These are phyloP conservation scores for Calonectria honghensis DNA, from an alignment of 2,329 filamentous ascomycete genomes.

Conservation along the genomic window DNA sequence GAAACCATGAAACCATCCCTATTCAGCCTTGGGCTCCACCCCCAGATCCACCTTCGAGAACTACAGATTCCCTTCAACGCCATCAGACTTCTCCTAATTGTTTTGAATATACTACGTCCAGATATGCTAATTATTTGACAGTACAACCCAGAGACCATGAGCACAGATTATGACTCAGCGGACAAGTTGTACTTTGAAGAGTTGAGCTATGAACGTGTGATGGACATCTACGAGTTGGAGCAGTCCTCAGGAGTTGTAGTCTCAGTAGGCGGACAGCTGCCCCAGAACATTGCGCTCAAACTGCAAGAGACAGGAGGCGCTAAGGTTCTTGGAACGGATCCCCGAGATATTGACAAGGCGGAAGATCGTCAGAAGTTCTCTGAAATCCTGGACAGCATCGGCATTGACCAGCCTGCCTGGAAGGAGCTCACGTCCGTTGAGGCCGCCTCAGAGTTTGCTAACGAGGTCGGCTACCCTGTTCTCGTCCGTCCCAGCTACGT, in stretches of 20 bases:
- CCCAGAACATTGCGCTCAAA: constrained; percentile 96
- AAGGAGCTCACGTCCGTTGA: constrained; percentile 94
- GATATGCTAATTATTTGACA: constrained; percentile 35
- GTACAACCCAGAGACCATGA: constrained; percentile 87
- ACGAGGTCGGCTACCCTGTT: constrained; percentile 92
- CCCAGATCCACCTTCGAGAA: not conserved
- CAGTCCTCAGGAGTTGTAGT: constrained; percentile 90
- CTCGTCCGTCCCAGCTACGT: constrained; percentile 97
- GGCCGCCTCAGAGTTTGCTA: constrained; percentile 90
- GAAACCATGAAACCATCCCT: not conserved
- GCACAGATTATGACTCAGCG: constrained; percentile 90
- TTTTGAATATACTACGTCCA: not conserved
- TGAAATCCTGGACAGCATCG: constrained; percentile 96
- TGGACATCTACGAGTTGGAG: constrained; percentile 99
- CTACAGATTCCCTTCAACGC: not conserved
- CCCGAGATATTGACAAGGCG: constrained; percentile 96
- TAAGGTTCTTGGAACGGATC: constrained; percentile 93
- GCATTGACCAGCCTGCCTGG: constrained; percentile 97
- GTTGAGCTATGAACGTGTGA: constrained; percentile 95
- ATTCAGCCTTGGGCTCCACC: too few species aligned
- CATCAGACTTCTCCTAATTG: not conserved
- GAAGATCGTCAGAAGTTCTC: constrained; percentile 99
- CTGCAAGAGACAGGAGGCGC: constrained; percentile 94
- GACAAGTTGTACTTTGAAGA: constrained; percentile 98
- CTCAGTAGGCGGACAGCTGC: constrained; percentile 95